A percentile compares a stretch with the other conserved stretches of the same genome.
These are phyloP conservation scores for Vigna hirtella DNA, from an alignment of 306 rosid genomes.

Conservation along the genomic window DNA sequence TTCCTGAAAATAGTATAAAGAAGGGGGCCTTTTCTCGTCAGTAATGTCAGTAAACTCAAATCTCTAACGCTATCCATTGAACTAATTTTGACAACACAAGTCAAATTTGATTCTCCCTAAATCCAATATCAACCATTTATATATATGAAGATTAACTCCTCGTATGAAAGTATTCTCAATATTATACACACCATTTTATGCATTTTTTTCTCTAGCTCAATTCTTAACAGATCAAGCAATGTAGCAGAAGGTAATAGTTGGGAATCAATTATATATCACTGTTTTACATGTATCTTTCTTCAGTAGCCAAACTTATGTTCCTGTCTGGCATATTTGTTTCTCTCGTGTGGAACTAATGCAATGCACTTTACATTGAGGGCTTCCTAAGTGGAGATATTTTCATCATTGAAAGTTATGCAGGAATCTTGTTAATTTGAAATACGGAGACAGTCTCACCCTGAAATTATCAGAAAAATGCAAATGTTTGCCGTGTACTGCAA, in stretches of 20 bases:
- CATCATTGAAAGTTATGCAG: constrained; percentile 9
- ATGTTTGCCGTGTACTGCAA: background rate
- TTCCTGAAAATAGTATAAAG: constrained; percentile 17
- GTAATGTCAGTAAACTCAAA: constrained; percentile 23
- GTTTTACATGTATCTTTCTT: constrained; percentile 12
- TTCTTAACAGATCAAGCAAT: constrained; percentile 28
- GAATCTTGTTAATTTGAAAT: constrained; percentile 7
- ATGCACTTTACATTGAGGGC: constrained; percentile 23
- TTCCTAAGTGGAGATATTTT: constrained; percentile 32
- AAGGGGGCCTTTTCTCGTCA: constrained; percentile 18
- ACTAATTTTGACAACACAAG: background rate
- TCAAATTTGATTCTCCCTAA: background rate
- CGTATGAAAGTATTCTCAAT: background rate
- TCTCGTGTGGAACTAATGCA: constrained; percentile 15
- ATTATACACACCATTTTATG: background rate
- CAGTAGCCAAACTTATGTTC: constrained; percentile 22
- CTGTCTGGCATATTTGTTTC: constrained; percentile 4
- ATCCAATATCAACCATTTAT: constrained; percentile 1
- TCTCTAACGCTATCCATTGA: constrained; percentile 9
- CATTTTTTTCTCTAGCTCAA: background rate
- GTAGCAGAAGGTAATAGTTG: constrained; percentile 28
- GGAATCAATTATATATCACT: constrained; percentile 12
- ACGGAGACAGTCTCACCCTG: constrained; percentile 12
- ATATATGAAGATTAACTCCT: background rate
- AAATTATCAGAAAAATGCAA: constrained; percentile 24